Base-by-base conservation (phyloP, 179 eudicot species). In the Pouteria campechiana region DNA sequence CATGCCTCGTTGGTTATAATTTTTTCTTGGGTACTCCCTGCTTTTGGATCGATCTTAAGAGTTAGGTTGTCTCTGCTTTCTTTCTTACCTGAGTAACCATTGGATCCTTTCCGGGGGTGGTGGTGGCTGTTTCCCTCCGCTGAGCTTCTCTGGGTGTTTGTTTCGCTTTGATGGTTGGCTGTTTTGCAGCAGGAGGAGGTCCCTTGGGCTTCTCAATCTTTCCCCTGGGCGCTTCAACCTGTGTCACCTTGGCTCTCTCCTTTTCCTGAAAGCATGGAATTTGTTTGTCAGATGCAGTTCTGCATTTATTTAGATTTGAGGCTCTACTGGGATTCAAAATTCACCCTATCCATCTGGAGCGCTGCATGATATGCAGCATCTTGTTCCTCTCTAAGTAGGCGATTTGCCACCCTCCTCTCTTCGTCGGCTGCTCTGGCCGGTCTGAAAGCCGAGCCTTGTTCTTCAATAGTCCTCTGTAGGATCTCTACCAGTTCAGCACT, bases 361-460 rank as follows among this genome's bases (percentile, higher is more conserved):
- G 97, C 63, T 28, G 86, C 79, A 46, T 64, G 45, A 73, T 89
- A 85, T 17, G 97, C 97, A 7, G 65, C 74, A 68, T 89, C 93
- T 58, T 89, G 97, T 41, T 89, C 95, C 65, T 85, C 87, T 55
- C 70, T 81, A 57, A 81, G 21, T n/a, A 58, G 70, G 28, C 63
- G 66, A 60, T 81, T 79, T 0, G 49, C 76, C 46, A 60, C 59
- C 40, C 59, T 67, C 34, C 40, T 69, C 42, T 76, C 89, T 52
- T 89, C 86, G 20, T 78, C 74, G 28, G 40, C 53, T 24, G 67
- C 67, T 47, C 67, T 58, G 30, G 54, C 48, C 51, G 69, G 63
- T 13, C 81, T 81, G 42, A 76, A 72, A 22, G 76, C 93, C 40
- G 52, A 46, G 24, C 89, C 93, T 61, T 81, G 90, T 60, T 89